phyloP scores from a whole-genome alignment of 2,329 filamentous ascomycete genomes.

The Epichloe glyceriae region DNA sequence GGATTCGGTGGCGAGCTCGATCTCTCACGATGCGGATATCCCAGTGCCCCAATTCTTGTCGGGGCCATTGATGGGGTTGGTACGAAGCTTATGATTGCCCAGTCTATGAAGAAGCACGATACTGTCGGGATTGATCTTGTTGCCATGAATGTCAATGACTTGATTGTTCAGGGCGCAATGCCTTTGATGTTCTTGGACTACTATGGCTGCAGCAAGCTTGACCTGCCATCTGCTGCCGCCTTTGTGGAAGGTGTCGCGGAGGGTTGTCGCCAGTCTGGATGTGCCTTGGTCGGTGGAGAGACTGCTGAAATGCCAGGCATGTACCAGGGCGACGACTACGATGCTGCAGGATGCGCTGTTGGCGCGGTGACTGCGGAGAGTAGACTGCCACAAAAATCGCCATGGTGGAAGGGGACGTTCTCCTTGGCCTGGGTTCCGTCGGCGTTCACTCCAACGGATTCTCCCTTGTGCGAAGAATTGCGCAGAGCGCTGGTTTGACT shows the following conservation, averaged over 20 bases:
- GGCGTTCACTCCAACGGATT: constrained; percentile 96
- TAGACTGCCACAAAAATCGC: constrained; percentile 59
- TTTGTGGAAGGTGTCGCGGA: constrained; percentile 86
- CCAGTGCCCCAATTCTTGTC: constrained; percentile 67
- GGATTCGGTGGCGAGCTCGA: constrained; percentile 67
- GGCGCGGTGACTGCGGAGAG: constrained; percentile 61
- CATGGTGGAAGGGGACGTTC: constrained; percentile 73
- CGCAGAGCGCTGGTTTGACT: constrained; percentile 56
- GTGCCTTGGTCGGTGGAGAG: constrained; percentile 90
- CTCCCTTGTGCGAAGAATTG: constrained; percentile 84
- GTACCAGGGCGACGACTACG: constrained; percentile 80
- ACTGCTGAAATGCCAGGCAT: constrained; percentile 98
- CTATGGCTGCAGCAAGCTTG: constrained; percentile 83
- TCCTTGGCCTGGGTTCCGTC: constrained; percentile 73
- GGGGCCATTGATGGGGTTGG: constrained; percentile 93
- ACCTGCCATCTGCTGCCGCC: constrained; percentile 62
- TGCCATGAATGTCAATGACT: constrained; percentile 97
- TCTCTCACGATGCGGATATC: constrained; percentile 59
- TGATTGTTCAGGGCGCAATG: constrained; percentile 90
- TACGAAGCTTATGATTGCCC: constrained; percentile 93
- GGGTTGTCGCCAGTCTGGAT: constrained; percentile 73
- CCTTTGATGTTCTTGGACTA: constrained; percentile 96
- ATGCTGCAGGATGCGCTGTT: constrained; percentile 80
- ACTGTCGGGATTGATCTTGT: constrained; percentile 95
- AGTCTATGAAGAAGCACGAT: constrained; percentile 77